These are phyloP conservation scores for Trametes coccinea DNA, from an alignment of 768 basidiomycete species.

Conservation along the genomic window DNA sequence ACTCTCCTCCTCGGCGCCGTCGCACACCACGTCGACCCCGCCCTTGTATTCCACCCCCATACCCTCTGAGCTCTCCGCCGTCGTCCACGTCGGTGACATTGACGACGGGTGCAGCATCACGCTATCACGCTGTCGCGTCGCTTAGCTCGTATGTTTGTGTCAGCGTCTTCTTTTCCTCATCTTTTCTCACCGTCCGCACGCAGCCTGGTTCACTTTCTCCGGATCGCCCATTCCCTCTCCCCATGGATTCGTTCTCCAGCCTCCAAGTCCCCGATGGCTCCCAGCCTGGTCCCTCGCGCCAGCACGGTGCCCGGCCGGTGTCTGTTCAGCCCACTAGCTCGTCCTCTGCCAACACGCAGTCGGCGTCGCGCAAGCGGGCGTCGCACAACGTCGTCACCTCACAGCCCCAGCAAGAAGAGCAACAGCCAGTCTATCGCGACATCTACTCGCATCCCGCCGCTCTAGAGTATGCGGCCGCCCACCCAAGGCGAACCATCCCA, in stretches of 20 bases:
- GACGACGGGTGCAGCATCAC: conserved; percentile 11
- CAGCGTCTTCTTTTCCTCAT: conserved; percentile 21
- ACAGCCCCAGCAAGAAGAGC: conserved; percentile 43
- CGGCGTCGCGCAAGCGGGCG: conserved; percentile 57
- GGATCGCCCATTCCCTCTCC: conserved; percentile 1
- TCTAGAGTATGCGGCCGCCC: conserved; percentile 76
- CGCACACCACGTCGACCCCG: conserved; percentile 2
- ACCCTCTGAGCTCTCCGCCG: neutral
- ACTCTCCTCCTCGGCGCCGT: conserved; percentile 2
- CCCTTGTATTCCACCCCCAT: neutral
- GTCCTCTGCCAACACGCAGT: conserved; percentile 35
- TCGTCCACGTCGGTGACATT: neutral
- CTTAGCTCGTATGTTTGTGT: conserved; percentile 17
- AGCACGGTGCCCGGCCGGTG: conserved; percentile 48
- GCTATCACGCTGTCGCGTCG: conserved; percentile 18
- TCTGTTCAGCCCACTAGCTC: conserved; percentile 55
- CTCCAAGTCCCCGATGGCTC: conserved; percentile 49
- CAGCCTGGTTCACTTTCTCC: conserved; percentile 19
- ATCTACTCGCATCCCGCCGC: conserved; percentile 86
- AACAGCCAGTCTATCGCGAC: conserved; percentile 58
- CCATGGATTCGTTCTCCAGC: conserved; percentile 34
- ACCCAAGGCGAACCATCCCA: conserved; percentile 83
- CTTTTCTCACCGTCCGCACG: conserved; percentile 19
- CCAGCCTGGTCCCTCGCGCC: conserved; percentile 47
- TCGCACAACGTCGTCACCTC: conserved; percentile 70